A percentile compares a stretch with the other conserved stretches of the same genome.
Conservation (phyloP, 2,329 filamentous ascomycete species). For the Colletotrichum graminicola region DNA sequence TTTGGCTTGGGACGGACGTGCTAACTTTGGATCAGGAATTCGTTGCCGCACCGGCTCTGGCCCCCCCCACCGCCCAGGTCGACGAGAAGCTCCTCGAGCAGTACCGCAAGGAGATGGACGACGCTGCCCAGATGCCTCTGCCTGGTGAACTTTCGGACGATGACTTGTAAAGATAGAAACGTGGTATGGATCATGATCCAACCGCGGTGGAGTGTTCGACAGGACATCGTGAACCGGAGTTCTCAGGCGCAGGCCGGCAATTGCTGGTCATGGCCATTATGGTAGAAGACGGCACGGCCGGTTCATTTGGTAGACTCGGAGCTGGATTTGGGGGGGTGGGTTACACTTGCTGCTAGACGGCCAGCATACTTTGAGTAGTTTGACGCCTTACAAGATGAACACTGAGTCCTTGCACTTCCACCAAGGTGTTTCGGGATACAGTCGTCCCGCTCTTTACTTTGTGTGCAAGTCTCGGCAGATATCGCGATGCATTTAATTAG, state of each 20-base stretch:
- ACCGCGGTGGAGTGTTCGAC: slow-evolving; percentile 22
- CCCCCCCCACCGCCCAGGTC: slow-evolving; percentile 91
- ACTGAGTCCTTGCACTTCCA: slow-evolving; percentile 34
- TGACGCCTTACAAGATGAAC: slow-evolving; percentile 42
- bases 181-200: slow-evolving; percentile 24
- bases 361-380: slow-evolving; percentile 42
- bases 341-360: slow-evolving; percentile 40
- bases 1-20: slow-evolving; percentile 7
- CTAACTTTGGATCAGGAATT: slow-evolving; percentile 78
- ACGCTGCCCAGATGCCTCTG: slow-evolving; percentile 84
- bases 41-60: slow-evolving; percentile 93
- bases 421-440: slow-evolving; percentile 24
- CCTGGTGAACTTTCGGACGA: slow-evolving; percentile 93
- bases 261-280: slow-evolving; percentile 33
- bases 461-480: slow-evolving; percentile 19
- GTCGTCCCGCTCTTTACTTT: slow-evolving; percentile 4
- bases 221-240: slow-evolving; percentile 33
- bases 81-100: slow-evolving; percentile 84
- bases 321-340: slow-evolving; percentile 15
- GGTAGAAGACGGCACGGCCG: slow-evolving; percentile 37
- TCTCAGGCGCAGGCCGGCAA: slow-evolving; percentile 36
- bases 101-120: slow-evolving; percentile 91
- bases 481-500: slow-evolving; percentile 29
- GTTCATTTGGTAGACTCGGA: slow-evolving; percentile 40
- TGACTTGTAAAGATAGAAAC: slow-evolving; percentile 62